Base-by-base conservation (phyloP, 2,329 filamentous ascomycete species). In the Stachybotrys chlorohalonatus region DNA sequence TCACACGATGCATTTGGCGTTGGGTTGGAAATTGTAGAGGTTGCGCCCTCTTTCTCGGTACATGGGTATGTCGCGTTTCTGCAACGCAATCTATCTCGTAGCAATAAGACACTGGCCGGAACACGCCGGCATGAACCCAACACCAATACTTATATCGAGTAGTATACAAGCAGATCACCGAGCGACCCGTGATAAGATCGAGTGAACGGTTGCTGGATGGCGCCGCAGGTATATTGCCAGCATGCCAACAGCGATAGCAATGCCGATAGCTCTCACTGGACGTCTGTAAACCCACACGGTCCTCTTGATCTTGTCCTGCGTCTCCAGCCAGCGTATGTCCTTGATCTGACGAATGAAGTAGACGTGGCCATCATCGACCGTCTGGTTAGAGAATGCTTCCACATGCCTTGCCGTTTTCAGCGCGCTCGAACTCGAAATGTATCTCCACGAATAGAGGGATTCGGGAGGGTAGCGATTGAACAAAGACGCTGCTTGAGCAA, bases 331-430 rank as follows among this genome's bases (percentile, higher is more conserved):
- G 54, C 76, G 73, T n/a, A 97, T 73, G 63, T 95, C 86, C 54
- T 74, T 76, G 4, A 84, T 83, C 67, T 97, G 93, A 59, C 77
- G 77, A 46, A 82, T 72, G 62, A 96, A 93, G 57, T 85, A 80
- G 5, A 65, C 68, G 57, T 84, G 75, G 2, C 90, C 93, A 47
- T 93, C 81, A 32, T 79, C 71, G 39, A 89, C 69, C 0, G 78
- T 81, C 66, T 90, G 83, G 31, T 68, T 68, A 6, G 75, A 68
- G 51, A 81, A 75, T 45, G 68, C 68, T 48, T 74, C 66, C 51
- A 76, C 66, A 64, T 81, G 74, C 11, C 82, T 78, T 0, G 88
- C 88, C 1, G 92, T 96, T 70, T 95, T 96, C 53, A 99, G 79
- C 7, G 90, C 90, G 67, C 92, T 96, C 56, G 81, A 81, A 7